Base-by-base conservation (phyloP, 2,329 filamentous ascomycete species). In the Ceratocystiopsis minuta region DNA sequence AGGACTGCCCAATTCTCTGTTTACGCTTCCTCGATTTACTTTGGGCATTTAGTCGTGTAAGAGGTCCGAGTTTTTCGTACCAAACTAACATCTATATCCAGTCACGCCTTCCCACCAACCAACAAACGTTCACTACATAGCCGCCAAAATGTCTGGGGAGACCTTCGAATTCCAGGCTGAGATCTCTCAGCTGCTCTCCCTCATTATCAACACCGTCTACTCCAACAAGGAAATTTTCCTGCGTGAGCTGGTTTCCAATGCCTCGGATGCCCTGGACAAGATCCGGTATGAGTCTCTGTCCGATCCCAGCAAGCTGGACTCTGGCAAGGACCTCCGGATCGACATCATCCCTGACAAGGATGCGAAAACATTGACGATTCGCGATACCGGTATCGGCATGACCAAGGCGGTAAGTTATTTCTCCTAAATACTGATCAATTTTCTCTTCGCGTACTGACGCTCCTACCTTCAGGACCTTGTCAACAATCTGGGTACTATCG, bases 91-190 rank as follows among this genome's bases (percentile, higher is more conserved):
- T 28, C 24, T 10, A n/a, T 10, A 28, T 28, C 12, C 33, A 34
- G 14, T 34, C 13, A 15, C 15, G 14, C 12, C 17, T 16, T 20
- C 12, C 12, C 9, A 12, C 6, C 33, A 16, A n/a, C 32, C 33
- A 24, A 16, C 18, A 16, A 40, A 14, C 38, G 6, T 24, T n/a
- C n/a, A n/a, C n/a, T n/a, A n/a, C n/a, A n/a, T n/a, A 62, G 54
- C 61, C 64, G 59, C 60, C 66, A 82, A 63, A 63, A 94, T 93
- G 84, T 67, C 85, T 66, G 87, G 51, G 43, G 58, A 96, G 74
- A 95, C 87, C 55, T 98, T 98, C 72, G 88, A 96, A 81, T 98
- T 96, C 75, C 90, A 98, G 81, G 90, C 90, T 81, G 90, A 98
- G 83, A 98, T 98, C 64, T 96, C 88, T 82, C 90, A 98, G 84